Base-by-base conservation (phyloP, 768 basidiomycete species). In the Boletus rubescentipes region DNA sequence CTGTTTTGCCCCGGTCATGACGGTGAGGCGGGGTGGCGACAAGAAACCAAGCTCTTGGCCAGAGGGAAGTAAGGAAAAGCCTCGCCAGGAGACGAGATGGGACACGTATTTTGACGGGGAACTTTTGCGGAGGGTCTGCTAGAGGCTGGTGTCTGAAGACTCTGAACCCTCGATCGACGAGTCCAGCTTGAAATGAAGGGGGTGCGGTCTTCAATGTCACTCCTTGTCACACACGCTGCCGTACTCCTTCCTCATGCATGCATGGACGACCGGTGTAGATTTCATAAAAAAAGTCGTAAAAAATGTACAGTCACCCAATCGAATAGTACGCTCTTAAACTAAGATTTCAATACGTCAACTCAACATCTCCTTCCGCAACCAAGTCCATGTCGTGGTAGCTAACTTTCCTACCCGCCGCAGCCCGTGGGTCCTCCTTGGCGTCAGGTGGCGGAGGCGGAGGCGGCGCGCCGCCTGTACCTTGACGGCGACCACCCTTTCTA, bases 361-460 rank as follows among this genome's bases (percentile, higher is more conserved):
- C 84, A 64, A 83, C 81, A 69, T 83, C 86, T 36, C 81, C 87
- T 78, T 90, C 90, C 29, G 92, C 90, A 60, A 93, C 91, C 69
- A 89, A 76, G 75, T 98, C 95, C 86, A 97, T 91, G 72, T 98
- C 95, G 68, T 93, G 87, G 67, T 98, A 98, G 73, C 91, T 93
- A 51, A 98, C 85, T 71, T 91, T 84, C 72, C 86, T 89, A 41
- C 91, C 91, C 32, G 86, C 89, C 31, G 89, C 87, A 29, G 95
- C 91, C 37, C 95, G 79, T 39, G 95, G 95, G 69, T 98, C 95
- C 70, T 93, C 91, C 72, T 91, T 92, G 30, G 86, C 90, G 72
- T 93, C 89, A 50, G 90, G 85, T 12, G 92, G 91, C 15, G 91
- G 90, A 4, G 90, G 87, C 1, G 89, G 89, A 6, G 83, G 83